Conservation (phyloP, 176 grass and related monocot genomes). For the Tuctoria greenei region DNA sequence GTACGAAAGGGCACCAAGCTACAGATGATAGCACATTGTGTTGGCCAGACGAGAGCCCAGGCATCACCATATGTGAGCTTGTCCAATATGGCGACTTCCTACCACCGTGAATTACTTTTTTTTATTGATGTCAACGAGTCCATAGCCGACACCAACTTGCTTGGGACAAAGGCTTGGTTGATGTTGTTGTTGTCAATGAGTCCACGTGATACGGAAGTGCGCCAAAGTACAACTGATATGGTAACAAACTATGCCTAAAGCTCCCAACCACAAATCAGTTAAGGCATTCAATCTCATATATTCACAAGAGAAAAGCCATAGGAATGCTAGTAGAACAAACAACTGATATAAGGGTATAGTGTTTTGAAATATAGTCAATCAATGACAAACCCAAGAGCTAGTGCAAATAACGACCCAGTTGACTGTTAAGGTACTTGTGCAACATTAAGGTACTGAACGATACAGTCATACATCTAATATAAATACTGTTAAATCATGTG, state of each 20-base stretch:
- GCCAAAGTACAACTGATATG: background rate
- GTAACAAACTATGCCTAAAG: background rate
- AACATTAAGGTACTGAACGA: background rate
- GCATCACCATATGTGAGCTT: no score
- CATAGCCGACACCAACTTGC: no score
- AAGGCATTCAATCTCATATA: background rate
- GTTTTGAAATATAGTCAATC: slow-evolving; percentile 1
- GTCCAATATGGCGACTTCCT: no score
- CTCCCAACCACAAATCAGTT: background rate
- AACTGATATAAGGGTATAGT: background rate
- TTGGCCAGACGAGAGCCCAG: no score
- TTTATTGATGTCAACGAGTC: no score
- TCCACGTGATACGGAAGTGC: no score
- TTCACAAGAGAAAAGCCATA: background rate
- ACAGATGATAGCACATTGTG: no score
- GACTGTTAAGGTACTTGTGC: slow-evolving; percentile 21
- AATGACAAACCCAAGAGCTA: background rate
- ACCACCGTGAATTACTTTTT: no score
- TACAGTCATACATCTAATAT: slow-evolving; percentile 2
- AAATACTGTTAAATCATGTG: background rate
- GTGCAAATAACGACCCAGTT: background rate
- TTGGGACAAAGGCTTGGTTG: no score
- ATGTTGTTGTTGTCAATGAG: no score
- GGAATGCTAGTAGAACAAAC: slow-evolving; percentile 15
- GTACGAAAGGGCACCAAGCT: no score